These are phyloP conservation scores for Phaffia tasmanica DNA, from an alignment of 768 basidiomycete species.

Conservation along the genomic window DNA sequence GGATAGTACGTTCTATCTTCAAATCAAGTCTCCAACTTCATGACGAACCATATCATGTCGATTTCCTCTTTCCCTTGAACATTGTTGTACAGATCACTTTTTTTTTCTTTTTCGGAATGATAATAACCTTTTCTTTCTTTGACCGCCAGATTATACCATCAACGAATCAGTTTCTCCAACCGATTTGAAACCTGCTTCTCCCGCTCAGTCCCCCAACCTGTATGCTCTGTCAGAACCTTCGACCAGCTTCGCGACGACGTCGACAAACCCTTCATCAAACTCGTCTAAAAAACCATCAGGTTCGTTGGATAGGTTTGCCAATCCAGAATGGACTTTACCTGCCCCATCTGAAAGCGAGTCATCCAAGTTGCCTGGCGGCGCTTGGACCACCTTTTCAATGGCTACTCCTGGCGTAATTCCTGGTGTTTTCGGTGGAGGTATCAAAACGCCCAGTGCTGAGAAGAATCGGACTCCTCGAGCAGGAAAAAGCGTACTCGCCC, in stretches of 20 bases:
- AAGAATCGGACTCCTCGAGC: conserved; percentile 3
- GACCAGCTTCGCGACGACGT: not conserved
- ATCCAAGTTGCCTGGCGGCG: not conserved
- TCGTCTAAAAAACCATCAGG: not conserved
- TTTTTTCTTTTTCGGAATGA: no score
- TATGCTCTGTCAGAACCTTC: conserved; percentile 7
- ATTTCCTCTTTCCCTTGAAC: not conserved
- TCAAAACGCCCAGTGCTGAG: conserved; percentile 2
- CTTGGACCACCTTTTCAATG: conserved; percentile 22
- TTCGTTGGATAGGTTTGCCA: conserved; percentile 12
- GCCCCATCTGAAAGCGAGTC: conserved; percentile 15
- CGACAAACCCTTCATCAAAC: not conserved
- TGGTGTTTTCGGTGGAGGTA: not conserved
- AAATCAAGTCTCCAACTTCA: not conserved
- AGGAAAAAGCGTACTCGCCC: not conserved
- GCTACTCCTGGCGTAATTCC: conserved; percentile 18
- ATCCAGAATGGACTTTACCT: conserved; percentile 12
- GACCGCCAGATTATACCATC: no score
- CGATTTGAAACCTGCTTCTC: not conserved
- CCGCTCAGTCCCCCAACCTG: not conserved
- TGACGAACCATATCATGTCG: not conserved
- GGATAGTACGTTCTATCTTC: not conserved
- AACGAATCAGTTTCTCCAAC: no score
- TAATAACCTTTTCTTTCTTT: not conserved
- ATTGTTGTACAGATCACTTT: not conserved